phyloP scores from a whole-genome alignment of 345 rosid genomes.

The Euclidium syriacum region DNA sequence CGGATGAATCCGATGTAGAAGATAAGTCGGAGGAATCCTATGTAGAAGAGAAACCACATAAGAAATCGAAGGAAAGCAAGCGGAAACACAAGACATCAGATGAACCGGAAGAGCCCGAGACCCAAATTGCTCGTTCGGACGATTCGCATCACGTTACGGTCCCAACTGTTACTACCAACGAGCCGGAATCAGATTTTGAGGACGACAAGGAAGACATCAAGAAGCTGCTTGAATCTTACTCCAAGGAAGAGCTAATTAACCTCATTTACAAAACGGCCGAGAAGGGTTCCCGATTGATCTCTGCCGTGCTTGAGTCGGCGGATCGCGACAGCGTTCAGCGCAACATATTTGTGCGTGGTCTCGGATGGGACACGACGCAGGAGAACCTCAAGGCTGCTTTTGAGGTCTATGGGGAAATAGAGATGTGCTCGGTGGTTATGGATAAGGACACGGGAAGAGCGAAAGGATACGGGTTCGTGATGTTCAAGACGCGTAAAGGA shows the following conservation, averaged over 20 bases:
- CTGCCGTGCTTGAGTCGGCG: slow-evolving; percentile 25
- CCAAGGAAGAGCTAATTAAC: slow-evolving; percentile 45
- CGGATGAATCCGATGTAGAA: neutral
- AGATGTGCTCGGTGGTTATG: slow-evolving; percentile 35
- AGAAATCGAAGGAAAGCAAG: slow-evolving; percentile 24
- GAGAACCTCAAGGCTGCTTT: slow-evolving; percentile 33
- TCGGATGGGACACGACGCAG: slow-evolving; percentile 36
- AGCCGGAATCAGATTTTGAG: slow-evolving; percentile 33
- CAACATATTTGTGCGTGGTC: slow-evolving; percentile 40
- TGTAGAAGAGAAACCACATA: neutral
- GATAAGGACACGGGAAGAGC: slow-evolving; percentile 34
- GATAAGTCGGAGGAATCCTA: too few species aligned
- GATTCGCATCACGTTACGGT: neutral
- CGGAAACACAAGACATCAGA: slow-evolving; percentile 21
- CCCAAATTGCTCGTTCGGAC: slow-evolving; percentile 1
- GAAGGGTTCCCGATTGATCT: slow-evolving; percentile 18
- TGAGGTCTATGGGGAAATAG: slow-evolving; percentile 28
- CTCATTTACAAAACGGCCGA: slow-evolving; percentile 32
- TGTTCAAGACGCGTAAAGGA: slow-evolving; percentile 32
- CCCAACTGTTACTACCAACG: neutral
- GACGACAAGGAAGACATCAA: slow-evolving; percentile 26
- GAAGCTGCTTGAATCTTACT: slow-evolving; percentile 36
- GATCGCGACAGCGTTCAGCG: slow-evolving; percentile 29
- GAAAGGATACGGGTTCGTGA: slow-evolving; percentile 36
- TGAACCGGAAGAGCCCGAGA: slow-evolving; percentile 22